Percentiles rank a stretch among this genome's conserved stretches.
Evolutionary conservation across 768 basidiomycete species (phyloP).

Genomic region (Cystofilobasidium bisporidii): DNA sequence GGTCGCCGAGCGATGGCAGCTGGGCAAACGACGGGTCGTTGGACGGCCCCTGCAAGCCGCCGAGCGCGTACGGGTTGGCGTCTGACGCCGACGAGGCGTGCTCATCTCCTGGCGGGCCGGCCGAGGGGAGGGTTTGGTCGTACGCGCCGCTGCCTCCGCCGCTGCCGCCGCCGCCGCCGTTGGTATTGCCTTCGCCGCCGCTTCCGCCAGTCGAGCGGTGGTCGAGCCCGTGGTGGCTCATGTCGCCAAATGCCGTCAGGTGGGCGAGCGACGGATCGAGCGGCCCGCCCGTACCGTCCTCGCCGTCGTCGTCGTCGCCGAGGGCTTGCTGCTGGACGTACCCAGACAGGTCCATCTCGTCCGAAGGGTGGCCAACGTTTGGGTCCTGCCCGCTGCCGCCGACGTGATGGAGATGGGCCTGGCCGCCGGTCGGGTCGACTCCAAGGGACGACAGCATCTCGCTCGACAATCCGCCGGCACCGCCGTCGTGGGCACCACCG

Average conservation of each 20-base stretch:
- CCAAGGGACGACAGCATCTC: background rate
- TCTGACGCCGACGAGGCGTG: too few relatives aligned
- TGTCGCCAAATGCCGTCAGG: background rate
- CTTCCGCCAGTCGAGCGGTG: background rate
- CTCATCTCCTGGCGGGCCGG: too few relatives aligned
- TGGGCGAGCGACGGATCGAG: background rate
- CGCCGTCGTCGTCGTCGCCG: slow-evolving; percentile 1
- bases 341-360: background rate
- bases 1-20: too few relatives aligned
- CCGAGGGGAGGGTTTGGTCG: too few relatives aligned
- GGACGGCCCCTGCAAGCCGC: too few relatives aligned
- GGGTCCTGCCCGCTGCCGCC: too few relatives aligned
- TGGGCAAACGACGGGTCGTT: too few relatives aligned
- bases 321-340: background rate
- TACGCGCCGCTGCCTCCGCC: background rate
- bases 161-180: background rate
- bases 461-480: background rate
- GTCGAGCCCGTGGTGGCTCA: background rate
- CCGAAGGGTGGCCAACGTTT: background rate
- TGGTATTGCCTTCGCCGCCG: too few relatives aligned
- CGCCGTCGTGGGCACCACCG: too few relatives aligned
- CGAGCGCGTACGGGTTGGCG: too few relatives aligned
- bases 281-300: background rate
- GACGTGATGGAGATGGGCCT: background rate
- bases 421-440: background rate